Base-by-base conservation (phyloP, 1,284 basidiomycete genomes). In the Flammula alnicola region DNA sequence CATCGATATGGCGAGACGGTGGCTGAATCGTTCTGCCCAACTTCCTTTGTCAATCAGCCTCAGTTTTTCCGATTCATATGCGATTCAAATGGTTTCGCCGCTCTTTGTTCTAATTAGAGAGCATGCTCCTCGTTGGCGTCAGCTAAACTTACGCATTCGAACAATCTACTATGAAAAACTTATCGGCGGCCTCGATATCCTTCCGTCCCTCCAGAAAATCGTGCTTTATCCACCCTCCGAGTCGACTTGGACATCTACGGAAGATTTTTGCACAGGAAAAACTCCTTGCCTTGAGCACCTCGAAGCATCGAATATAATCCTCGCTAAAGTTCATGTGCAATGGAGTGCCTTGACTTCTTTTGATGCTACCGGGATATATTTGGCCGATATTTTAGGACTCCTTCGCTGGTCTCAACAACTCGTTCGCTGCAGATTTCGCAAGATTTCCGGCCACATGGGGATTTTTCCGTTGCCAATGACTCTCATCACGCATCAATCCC, bases 381-480 rank as follows among this genome's bases (percentile, higher is more conserved):
- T 47, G 9, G 44, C 44, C 5, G 44, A 47, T 11, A 47, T 47
- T 22, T 30, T 31, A 29, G 25, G 36, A 9, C 17, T 47, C 19
- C 29, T 47, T 5, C 44, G 37, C 3, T 20, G 5, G 12, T 25
- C 35, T 11, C 44, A 36, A 5, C 36, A 17, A 10, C 29, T 47
- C 22, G 26, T 19, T 26, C 27, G 44, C 19, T 38, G 35, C 14
- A 27, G 27, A 3, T 32, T 47, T 4, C 36, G n/a, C 26, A 36
- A 22, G 10, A 47, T 47, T n/a, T 47, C 44, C 5, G 44, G 44
- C 11, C 38, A 37, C 33, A 31, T 39, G 6, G 44, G 44, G 14
- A 32, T 47, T n/a, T 30, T 36, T 20, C 26, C 32, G 3, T 4
- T 30, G 3, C 16, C 36, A 12, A 26, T 30, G 10, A 20, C 36